A percentile compares a stretch with the other conserved stretches of the same genome.
Evolutionary conservation across 352 stramenopile species (phyloP).

Genomic region (Phytopythium sindhum): DNA sequence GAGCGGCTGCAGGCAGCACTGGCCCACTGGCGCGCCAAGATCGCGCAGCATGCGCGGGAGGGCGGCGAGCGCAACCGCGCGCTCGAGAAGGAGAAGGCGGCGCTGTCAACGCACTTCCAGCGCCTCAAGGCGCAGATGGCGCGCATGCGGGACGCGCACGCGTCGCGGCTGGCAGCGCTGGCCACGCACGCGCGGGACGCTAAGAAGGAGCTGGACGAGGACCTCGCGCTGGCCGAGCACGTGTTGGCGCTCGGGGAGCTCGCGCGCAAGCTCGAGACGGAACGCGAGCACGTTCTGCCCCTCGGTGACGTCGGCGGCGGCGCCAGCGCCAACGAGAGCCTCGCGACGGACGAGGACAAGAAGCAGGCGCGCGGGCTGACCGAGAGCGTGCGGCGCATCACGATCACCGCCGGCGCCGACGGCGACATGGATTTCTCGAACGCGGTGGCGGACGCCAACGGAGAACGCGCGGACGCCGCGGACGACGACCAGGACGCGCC

Average conservation of each 20-base stretch:
- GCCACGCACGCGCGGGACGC: slow-evolving; percentile 75
- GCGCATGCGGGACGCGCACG: slow-evolving; percentile 82
- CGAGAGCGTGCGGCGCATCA: slow-evolving; percentile 44
- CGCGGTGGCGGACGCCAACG: background rate
- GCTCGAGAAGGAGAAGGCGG: slow-evolving; percentile 88
- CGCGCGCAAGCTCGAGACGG: slow-evolving; percentile 90
- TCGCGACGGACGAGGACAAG: slow-evolving; percentile 49
- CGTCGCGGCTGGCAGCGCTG: slow-evolving; percentile 71
- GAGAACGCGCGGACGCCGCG: slow-evolving; percentile 2
- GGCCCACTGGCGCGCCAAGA: slow-evolving; percentile 90
- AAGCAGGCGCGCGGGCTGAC: slow-evolving; percentile 59
- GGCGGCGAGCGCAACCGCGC: slow-evolving; percentile 86
- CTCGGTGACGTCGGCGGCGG: slow-evolving; percentile 53
- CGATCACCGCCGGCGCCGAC: slow-evolving; percentile 25
- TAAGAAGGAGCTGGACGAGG: slow-evolving; percentile 69
- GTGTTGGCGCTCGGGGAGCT: slow-evolving; percentile 90
- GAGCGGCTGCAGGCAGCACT: slow-evolving; percentile 89
- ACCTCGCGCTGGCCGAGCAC: slow-evolving; percentile 71
- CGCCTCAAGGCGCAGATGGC: slow-evolving; percentile 91
- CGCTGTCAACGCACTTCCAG: slow-evolving; percentile 80
- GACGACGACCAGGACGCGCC: slow-evolving; percentile 41
- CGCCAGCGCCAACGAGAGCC: background rate
- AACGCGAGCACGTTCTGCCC: slow-evolving; percentile 88
- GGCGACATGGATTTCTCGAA: background rate
- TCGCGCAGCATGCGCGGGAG: slow-evolving; percentile 89